Evolutionary conservation across 1,284 basidiomycete species (phyloP), one percentile per base, ranked within the genome.

Genomic region (Schizophyllum commune): DNA sequence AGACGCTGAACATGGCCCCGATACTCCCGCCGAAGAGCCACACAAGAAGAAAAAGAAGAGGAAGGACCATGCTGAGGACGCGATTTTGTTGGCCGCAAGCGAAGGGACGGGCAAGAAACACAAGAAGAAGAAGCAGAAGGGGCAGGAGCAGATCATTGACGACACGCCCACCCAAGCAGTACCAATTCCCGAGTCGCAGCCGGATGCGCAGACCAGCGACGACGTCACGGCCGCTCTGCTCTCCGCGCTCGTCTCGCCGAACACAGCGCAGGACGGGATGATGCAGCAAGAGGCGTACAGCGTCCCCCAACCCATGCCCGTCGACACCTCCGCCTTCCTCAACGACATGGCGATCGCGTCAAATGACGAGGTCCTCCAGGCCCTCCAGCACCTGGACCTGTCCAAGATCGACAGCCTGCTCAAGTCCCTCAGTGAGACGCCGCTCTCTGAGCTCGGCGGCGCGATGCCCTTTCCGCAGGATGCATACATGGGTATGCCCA

Each of bases 331-430:
- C 65, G 61, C 65, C 75, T 9, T 69, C 78, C 57, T 70, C 78
- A 47, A 47, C 47, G 82, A 86, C 57, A 73, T 85, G 20, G 72
- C 77, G 20, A 80, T 81, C 62, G 76, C 77, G 7, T 85, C 86
- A n/a, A 87, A 83, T 68, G 89, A 91, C 61, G 86, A 90, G 59
- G 79, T 91, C 54, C 72, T 91, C 55, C 85, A 84, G 52, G 83
- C 83, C 17, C 70, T 91, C 57, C 88, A 91, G 68, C 82, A 85
- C 60, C 75, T 91, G 64, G 89, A 91, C 65, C 75, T 90, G 58
- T 77, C 83, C 57, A 89, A 86, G 71, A 80, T 91, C 61, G 81
- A 86, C 0, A 80, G 77, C 56, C 84, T 84, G 17, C 74, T 91
- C 60, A 85, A 83, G 69, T 80, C 81, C 5, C 74, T 89, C 70